Percentiles rank a stretch among this genome's conserved stretches.
Conservation (phyloP, 768 basidiomycete species). For the Boletus vermiculosoides region DNA sequence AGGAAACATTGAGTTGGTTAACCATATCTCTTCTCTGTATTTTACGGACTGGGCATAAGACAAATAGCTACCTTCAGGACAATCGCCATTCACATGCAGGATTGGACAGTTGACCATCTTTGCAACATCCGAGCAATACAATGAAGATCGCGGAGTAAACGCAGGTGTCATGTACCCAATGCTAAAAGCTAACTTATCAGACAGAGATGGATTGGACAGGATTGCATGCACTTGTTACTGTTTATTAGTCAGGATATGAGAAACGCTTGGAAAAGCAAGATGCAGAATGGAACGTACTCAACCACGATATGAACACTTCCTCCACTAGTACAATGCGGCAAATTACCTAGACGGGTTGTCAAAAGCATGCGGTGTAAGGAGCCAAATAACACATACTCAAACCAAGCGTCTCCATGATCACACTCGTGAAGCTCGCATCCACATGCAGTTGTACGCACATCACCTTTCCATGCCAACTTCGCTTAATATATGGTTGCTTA, state of each 20-base stretch:
- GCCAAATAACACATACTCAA: slow-evolving; percentile 28
- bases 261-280: not conserved
- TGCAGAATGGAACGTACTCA: slow-evolving; percentile 53
- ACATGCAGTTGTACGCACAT: too few species aligned
- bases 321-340: slow-evolving; percentile 90
- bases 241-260: not conserved
- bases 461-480: too few species aligned
- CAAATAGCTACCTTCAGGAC: slow-evolving; percentile 66
- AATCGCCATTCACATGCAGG: slow-evolving; percentile 90
- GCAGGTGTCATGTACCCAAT: slow-evolving; percentile 94
- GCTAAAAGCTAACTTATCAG: slow-evolving; percentile 49
- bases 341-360: slow-evolving; percentile 52
- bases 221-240: slow-evolving; percentile 57
- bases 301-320: slow-evolving; percentile 90
- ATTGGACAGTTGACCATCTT: slow-evolving; percentile 91
- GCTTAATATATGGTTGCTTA: too few species aligned
- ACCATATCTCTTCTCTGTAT: too few species aligned
- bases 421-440: too few species aligned
- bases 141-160: slow-evolving; percentile 74
- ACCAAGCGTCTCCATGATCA: too few species aligned
- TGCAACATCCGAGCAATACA: slow-evolving; percentile 85
- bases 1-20: not conserved
- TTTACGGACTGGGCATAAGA: too few species aligned
- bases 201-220: not conserved
- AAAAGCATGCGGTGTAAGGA: not conserved